Evolutionary conservation across 2,329 filamentous ascomycete genomes (phyloP).

Genomic region (Helminthosporium solani): DNA sequence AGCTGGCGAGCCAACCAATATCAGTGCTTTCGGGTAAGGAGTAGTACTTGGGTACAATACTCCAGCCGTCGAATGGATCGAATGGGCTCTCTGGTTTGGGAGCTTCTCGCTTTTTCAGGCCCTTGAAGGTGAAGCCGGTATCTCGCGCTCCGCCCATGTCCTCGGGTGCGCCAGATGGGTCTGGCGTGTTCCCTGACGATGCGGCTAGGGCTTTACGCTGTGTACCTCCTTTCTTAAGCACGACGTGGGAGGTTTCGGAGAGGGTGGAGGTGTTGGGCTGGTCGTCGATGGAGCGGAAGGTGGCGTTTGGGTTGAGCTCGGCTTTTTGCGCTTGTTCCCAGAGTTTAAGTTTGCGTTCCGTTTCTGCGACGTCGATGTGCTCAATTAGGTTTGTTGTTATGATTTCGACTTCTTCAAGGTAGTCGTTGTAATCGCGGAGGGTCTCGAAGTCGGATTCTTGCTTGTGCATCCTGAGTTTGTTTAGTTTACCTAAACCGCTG

Average conservation of each 20-base stretch:
- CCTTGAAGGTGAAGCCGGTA: slow-evolving; percentile 66
- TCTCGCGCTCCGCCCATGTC: slow-evolving; percentile 23
- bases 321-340: slow-evolving; percentile 74
- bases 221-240: slow-evolving; percentile 66
- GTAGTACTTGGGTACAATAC: slow-evolving; percentile 67
- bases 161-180: slow-evolving; percentile 20
- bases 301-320: slow-evolving; percentile 48
- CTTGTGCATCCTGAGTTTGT: slow-evolving; percentile 72
- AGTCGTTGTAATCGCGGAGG: slow-evolving; percentile 83
- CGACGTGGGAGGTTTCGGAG: slow-evolving; percentile 20
- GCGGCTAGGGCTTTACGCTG: slow-evolving; percentile 52
- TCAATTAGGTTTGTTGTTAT: slow-evolving; percentile 85
- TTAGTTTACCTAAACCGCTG: not conserved
- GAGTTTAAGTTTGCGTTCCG: slow-evolving; percentile 58
- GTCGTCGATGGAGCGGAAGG: slow-evolving; percentile 31
- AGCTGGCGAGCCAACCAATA: slow-evolving; percentile 70
- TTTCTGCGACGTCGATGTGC: slow-evolving; percentile 66
- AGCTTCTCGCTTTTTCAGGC: slow-evolving; percentile 66
- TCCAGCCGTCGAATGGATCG: slow-evolving; percentile 81
- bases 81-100: slow-evolving; percentile 72
- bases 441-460: slow-evolving; percentile 88
- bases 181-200: slow-evolving; percentile 13
- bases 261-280: slow-evolving; percentile 19
- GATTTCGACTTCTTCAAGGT: slow-evolving; percentile 88
- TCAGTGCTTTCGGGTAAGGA: slow-evolving; percentile 68